These are phyloP conservation scores for Rhizoclosmatium globosum DNA, from an alignment of 192 early-diverging fungal species.

Conservation along the genomic window DNA sequence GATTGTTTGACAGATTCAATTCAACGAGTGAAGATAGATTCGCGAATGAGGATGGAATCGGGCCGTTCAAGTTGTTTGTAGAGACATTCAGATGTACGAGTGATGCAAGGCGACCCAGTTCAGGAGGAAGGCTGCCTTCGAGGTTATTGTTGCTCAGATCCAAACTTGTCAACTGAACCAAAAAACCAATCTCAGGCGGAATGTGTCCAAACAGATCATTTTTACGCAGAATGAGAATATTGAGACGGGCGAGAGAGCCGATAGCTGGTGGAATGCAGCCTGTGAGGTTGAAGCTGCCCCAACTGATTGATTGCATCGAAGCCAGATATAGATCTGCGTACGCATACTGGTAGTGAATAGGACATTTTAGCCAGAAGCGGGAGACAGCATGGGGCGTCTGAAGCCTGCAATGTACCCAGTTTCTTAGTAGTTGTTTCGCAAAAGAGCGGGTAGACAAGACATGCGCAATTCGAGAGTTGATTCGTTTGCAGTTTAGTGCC, in stretches of 20 bases:
- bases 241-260: background rate
- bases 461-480: background rate
- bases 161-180: background rate
- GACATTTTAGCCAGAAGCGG: background rate
- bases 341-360: background rate
- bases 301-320: background rate
- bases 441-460: background rate
- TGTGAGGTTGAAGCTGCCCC: background rate
- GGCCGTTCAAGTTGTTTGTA: background rate
- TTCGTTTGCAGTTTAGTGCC: background rate
- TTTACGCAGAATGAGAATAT: background rate
- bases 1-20: background rate
- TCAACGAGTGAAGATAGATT: background rate
- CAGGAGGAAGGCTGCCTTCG: background rate
- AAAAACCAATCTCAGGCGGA: background rate
- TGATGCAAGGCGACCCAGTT: background rate
- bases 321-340: background rate
- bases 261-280: background rate
- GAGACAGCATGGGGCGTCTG: background rate
- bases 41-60: background rate
- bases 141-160: conserved; percentile 4
- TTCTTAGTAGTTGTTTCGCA: background rate
- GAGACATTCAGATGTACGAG: background rate
- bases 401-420: background rate
- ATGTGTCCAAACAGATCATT: background rate